phyloP scores from a whole-genome alignment of 306 rosid genomes.

The Begonia fuchsioides region DNA sequence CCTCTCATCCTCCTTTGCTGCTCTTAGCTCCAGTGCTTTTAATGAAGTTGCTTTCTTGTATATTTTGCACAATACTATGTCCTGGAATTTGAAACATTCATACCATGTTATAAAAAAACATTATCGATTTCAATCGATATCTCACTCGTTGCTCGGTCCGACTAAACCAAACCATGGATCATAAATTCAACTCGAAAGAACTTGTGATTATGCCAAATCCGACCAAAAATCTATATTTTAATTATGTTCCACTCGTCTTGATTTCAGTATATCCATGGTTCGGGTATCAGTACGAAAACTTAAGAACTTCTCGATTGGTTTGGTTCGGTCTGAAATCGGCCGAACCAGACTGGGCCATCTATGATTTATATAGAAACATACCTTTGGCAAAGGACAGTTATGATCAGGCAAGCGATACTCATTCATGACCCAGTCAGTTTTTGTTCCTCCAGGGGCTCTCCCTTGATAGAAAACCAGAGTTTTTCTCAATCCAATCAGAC shows the following conservation, averaged over 20 bases:
- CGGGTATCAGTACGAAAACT: too few species aligned
- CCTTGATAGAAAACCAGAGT: conserved; percentile 85
- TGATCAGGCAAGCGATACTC: conserved; percentile 81
- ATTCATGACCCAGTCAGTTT: conserved; percentile 98
- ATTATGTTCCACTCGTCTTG: too few species aligned
- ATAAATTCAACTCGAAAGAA: too few species aligned
- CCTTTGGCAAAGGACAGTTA: conserved; percentile 43
- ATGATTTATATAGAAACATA: conserved; percentile 3
- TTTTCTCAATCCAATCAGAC: conserved; percentile 69
- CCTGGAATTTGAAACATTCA: conserved; percentile 27
- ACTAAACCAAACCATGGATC: too few species aligned
- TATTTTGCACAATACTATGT: conserved; percentile 78
- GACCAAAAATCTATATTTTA: too few species aligned
- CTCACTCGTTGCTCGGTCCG: too few species aligned
- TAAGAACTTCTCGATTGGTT: too few species aligned
- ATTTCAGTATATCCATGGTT: too few species aligned
- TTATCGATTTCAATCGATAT: too few species aligned
- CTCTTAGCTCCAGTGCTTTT: conserved; percentile 87
- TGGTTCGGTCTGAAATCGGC: too few species aligned
- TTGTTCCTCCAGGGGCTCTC: conserved; percentile 71
- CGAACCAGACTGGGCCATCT: too few species aligned
- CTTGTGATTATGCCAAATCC: too few species aligned
- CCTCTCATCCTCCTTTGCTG: conserved; percentile 59
- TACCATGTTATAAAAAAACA: neutral
- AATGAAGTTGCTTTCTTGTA: conserved; percentile 90